These are phyloP conservation scores for Mytilinidion resinicola DNA, from an alignment of 495 filamentous ascomycete species.

Conservation along the genomic window DNA sequence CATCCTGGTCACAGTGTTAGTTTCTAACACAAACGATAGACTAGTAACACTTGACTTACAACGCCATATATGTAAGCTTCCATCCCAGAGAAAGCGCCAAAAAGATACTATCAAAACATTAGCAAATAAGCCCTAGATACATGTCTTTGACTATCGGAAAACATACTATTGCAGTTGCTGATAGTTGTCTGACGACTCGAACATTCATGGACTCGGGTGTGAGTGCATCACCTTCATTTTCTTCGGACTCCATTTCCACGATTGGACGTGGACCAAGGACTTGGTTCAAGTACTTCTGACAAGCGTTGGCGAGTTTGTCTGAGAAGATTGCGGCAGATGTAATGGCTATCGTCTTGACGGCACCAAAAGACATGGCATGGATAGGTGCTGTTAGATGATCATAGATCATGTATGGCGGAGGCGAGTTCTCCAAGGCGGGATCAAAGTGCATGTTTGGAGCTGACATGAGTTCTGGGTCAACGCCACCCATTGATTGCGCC, in stretches of 20 bases:
- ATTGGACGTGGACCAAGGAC: background rate
- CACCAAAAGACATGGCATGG: background rate
- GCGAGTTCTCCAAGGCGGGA: background rate
- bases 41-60: background rate
- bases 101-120: background rate
- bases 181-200: background rate
- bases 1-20: background rate
- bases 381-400: background rate
- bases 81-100: background rate
- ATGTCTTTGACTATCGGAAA: background rate
- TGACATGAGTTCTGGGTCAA: background rate
- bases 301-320: background rate
- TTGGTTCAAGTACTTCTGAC: background rate
- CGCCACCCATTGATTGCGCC: background rate
- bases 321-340: background rate
- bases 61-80: background rate
- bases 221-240: background rate
- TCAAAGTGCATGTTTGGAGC: background rate
- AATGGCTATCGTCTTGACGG: background rate
- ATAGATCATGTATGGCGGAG: background rate
- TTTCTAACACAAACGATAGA: background rate
- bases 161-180: background rate
- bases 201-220: background rate
- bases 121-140: background rate
- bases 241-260: background rate